A percentile compares a stretch with the other conserved stretches of the same genome.
These are phyloP conservation scores for Globisporangium cylindrosporum DNA, from an alignment of 352 stramenopile genomes.

Conservation along the genomic window DNA sequence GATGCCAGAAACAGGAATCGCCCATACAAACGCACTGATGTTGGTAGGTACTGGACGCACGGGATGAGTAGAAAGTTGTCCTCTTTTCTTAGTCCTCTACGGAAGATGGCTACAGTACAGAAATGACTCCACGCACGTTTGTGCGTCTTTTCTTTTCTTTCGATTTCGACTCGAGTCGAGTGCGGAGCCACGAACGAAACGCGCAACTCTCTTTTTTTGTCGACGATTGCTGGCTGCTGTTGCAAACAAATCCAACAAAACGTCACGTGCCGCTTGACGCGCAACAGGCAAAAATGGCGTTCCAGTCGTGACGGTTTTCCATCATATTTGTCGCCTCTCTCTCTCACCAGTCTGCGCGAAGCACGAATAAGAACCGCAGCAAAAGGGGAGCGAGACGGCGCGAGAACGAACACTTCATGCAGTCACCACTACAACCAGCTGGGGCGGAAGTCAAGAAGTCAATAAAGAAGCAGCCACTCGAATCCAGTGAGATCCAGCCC, in stretches of 20 bases:
- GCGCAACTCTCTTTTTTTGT: conserved; percentile 7
- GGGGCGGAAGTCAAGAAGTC: not conserved
- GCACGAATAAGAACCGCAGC: not conserved
- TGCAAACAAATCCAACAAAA: not conserved
- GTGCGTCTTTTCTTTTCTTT: conserved; percentile 7
- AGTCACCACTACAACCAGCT: not conserved
- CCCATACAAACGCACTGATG: conserved; percentile 4
- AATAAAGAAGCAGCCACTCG: not conserved
- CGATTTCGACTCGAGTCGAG: not conserved
- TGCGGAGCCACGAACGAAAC: not conserved
- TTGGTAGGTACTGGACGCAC: conserved; percentile 10
- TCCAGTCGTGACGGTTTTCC: not conserved
- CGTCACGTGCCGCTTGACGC: not conserved
- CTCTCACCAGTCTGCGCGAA: not conserved
- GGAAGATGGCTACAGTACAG: conserved; percentile 11
- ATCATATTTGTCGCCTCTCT: not conserved
- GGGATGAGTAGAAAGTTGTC: conserved; percentile 7
- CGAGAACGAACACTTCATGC: not conserved
- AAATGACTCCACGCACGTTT: conserved; percentile 1
- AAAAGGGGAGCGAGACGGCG: too few relatives aligned
- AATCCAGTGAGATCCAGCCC: not conserved
- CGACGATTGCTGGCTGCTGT: not conserved
- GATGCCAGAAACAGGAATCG: conserved; percentile 1
- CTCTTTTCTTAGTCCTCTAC: not conserved
- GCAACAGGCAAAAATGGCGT: not conserved